These are phyloP conservation scores for Saturnispora saitoi DNA, from an alignment of 805 yeast genomes.

Conservation along the genomic window DNA sequence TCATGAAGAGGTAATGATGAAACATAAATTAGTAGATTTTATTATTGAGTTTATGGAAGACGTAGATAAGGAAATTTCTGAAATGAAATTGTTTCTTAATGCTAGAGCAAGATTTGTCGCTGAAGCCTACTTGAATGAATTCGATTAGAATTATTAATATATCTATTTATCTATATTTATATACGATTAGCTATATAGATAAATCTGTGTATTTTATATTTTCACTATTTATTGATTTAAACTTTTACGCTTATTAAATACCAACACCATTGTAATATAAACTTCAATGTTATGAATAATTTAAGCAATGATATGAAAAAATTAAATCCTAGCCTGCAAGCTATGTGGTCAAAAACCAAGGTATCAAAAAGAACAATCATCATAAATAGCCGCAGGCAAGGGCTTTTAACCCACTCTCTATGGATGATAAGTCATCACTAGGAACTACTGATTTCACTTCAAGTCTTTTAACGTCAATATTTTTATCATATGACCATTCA, in stretches of 20 bases:
- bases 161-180: not conserved
- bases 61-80: slow-evolving; percentile 96
- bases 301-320: slow-evolving; percentile 8
- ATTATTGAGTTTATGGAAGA: slow-evolving; percentile 98
- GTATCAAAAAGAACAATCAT: not conserved
- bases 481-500: slow-evolving; percentile 44
- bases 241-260: slow-evolving; percentile 1
- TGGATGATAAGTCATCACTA: not conserved
- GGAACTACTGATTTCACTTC: not conserved
- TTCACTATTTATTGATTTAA: not conserved
- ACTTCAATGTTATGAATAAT: slow-evolving; percentile 12
- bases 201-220: not conserved
- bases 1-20: slow-evolving; percentile 93
- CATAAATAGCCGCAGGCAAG: slow-evolving; percentile 28
- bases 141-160: slow-evolving; percentile 40
- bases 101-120: slow-evolving; percentile 98
- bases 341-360: not conserved
- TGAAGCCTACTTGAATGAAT: slow-evolving; percentile 87
- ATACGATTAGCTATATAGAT: not conserved
- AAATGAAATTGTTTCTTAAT: slow-evolving; percentile 92
- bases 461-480: not conserved
- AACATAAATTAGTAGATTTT: slow-evolving; percentile 90
- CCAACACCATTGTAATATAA: slow-evolving; percentile 7
- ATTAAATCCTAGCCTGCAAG: slow-evolving; percentile 25
- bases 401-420: slow-evolving; percentile 23